phyloP scores from a whole-genome alignment of 2,329 filamentous ascomycete genomes.

The Penicillium decumbens region DNA sequence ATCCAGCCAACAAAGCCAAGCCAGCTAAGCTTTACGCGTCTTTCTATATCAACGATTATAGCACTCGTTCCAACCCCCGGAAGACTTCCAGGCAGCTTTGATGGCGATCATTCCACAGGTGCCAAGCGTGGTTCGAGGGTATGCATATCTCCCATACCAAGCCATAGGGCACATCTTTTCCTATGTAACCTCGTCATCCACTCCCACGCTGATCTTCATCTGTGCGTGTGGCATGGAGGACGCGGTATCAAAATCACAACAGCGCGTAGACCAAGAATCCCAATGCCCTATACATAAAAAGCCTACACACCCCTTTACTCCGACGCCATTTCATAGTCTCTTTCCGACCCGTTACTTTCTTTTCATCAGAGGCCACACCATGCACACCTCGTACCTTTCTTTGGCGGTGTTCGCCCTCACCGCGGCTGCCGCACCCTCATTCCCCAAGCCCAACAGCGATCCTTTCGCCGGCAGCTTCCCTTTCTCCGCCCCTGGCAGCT shows the following conservation, averaged over 20 bases:
- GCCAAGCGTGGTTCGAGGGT: not conserved
- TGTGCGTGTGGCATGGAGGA: constrained; percentile 17
- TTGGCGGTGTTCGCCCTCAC: constrained; percentile 30
- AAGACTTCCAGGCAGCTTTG: constrained; percentile 1
- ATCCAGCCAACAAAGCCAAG: not conserved
- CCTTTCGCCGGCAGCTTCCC: constrained; percentile 15
- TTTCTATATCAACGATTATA: not conserved
- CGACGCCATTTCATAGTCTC: constrained; percentile 4
- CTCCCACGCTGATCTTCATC: constrained; percentile 15
- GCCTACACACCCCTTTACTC: constrained; percentile 7
- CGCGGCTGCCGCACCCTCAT: constrained; percentile 23
- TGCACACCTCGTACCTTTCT: constrained; percentile 22
- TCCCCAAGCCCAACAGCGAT: constrained; percentile 6
- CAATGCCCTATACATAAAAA: constrained; percentile 14
- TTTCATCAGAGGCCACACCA: constrained; percentile 9
- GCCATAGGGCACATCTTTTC: constrained; percentile 5
- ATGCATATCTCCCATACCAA: constrained; percentile 7
- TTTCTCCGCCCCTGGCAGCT: constrained; percentile 11
- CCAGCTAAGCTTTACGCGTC: not conserved
- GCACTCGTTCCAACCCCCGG: not conserved
- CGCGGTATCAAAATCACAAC: constrained; percentile 11
- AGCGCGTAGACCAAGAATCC: constrained; percentile 8
- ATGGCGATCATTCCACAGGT: constrained; percentile 20
- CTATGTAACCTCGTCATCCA: constrained; percentile 13
- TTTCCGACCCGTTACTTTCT: constrained; percentile 14